phyloP scores from a whole-genome alignment of 139 green algal genomes.

The Chara braunii region DNA sequence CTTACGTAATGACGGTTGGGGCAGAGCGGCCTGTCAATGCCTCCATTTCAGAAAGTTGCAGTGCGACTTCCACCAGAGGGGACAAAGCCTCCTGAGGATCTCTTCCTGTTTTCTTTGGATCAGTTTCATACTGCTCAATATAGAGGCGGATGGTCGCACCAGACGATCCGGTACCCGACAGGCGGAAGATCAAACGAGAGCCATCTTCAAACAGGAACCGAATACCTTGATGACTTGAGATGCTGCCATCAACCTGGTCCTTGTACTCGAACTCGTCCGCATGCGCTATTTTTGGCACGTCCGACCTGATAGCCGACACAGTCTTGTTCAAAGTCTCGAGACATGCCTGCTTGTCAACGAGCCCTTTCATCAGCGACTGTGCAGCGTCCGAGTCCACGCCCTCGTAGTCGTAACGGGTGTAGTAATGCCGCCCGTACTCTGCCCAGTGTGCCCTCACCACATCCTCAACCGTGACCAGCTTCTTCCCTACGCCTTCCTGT shows the following conservation, averaged over 20 bases:
- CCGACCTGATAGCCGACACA: too few relatives aligned
- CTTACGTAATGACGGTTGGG: slow-evolving; percentile 97
- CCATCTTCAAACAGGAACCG: slow-evolving; percentile 47
- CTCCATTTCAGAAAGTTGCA: slow-evolving; percentile 75
- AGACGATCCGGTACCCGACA: slow-evolving; percentile 79
- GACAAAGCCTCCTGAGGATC: slow-evolving; percentile 75
- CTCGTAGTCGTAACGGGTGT: slow-evolving; percentile 48
- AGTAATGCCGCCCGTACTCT: slow-evolving; percentile 47
- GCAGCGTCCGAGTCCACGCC: slow-evolving; percentile 30
- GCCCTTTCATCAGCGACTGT: slow-evolving; percentile 35
- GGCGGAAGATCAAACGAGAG: slow-evolving; percentile 62
- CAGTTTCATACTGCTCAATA: slow-evolving; percentile 89
- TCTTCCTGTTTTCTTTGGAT: slow-evolving; percentile 61
- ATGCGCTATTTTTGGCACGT: too few relatives aligned
- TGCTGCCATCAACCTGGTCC: slow-evolving; percentile 45
- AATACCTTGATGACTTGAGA: slow-evolving; percentile 45
- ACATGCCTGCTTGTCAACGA: slow-evolving; percentile 16
- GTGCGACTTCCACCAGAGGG: slow-evolving; percentile 64
- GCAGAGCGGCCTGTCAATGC: slow-evolving; percentile 88
- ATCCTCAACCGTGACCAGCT: slow-evolving; percentile 46
- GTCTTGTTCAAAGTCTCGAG: slow-evolving; percentile 28
- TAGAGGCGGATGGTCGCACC: slow-evolving; percentile 93
- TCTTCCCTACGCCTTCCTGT: neutral
- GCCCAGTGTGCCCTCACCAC: slow-evolving; percentile 47
- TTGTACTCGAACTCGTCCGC: slow-evolving; percentile 46